Percentiles rank a stretch among this genome's conserved stretches.
These are phyloP conservation scores for Venturia carpophila DNA, from an alignment of 2,329 filamentous ascomycete species.

Conservation along the genomic window DNA sequence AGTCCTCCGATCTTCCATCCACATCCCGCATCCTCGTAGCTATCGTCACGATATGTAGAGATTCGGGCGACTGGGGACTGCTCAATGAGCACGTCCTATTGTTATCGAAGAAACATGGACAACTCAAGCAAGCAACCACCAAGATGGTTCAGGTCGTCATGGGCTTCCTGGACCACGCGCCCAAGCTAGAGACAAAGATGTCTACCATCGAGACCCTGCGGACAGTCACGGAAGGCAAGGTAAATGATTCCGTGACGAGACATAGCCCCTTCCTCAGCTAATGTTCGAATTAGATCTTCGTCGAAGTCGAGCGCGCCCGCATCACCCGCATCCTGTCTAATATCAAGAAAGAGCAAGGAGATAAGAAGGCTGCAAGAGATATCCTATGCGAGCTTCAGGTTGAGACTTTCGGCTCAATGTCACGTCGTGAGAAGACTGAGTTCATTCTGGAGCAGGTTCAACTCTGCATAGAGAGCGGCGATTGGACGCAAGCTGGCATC, in stretches of 20 bases:
- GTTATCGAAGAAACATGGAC: conserved; percentile 98
- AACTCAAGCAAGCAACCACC: conserved; percentile 97
- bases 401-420: conserved; percentile 98
- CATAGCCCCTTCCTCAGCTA: not conserved
- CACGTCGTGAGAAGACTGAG: conserved; percentile 92
- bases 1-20: conserved; percentile 93
- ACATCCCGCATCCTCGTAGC: conserved; percentile 80
- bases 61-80: conserved; percentile 84
- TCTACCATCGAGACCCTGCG: conserved; percentile 89
- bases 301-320: conserved; percentile 94
- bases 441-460: conserved; percentile 94
- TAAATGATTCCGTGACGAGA: conserved; percentile 29
- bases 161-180: conserved; percentile 79
- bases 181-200: conserved; percentile 78
- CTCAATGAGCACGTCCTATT: conserved; percentile 95
- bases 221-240: conserved; percentile 96
- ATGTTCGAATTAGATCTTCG: conserved; percentile 66
- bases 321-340: conserved; percentile 91
- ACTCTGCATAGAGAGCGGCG: conserved; percentile 88
- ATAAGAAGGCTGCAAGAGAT: conserved; percentile 81
- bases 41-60: conserved; percentile 91
- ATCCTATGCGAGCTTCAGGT: conserved; percentile 96
- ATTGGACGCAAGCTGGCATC: conserved; percentile 94
- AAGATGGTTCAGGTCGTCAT: conserved; percentile 99
- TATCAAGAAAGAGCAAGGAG: conserved; percentile 94